A percentile compares a stretch with the other conserved stretches of the same genome.
These are phyloP conservation scores for Xylaria longipes DNA, from an alignment of 495 filamentous ascomycete genomes.

Conservation along the genomic window DNA sequence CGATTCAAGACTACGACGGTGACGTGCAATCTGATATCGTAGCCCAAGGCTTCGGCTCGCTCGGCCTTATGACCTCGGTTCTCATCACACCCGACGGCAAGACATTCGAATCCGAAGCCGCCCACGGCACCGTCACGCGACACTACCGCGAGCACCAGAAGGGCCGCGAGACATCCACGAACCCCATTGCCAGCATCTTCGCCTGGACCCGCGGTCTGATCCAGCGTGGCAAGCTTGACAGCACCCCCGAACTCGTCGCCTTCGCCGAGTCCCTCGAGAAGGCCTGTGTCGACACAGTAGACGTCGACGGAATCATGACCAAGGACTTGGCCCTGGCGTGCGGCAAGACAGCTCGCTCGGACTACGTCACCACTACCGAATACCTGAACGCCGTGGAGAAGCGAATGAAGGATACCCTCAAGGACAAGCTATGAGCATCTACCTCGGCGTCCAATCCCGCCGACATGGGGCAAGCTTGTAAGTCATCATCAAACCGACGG, in stretches of 20 bases:
- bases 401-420: slow-evolving; percentile 69
- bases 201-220: slow-evolving; percentile 97
- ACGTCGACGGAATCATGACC: slow-evolving; percentile 95
- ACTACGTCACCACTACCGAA: slow-evolving; percentile 87
- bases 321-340: slow-evolving; percentile 95
- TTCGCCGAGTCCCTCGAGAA: slow-evolving; percentile 92
- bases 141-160: slow-evolving; percentile 99
- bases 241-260: slow-evolving; percentile 82
- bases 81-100: slow-evolving; percentile 94
- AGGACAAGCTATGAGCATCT: slow-evolving; percentile 56
- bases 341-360: slow-evolving; percentile 78
- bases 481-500: background rate
- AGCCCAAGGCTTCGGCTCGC: slow-evolving; percentile 96
- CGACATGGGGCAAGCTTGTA: background rate
- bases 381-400: slow-evolving; percentile 90
- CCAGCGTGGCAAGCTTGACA: slow-evolving; percentile 89
- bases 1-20: slow-evolving; percentile 85
- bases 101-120: slow-evolving; percentile 96
- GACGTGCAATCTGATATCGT: slow-evolving; percentile 99
- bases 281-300: slow-evolving; percentile 93
- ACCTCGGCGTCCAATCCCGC: background rate
- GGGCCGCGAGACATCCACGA: slow-evolving; percentile 94
- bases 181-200: slow-evolving; percentile 98
- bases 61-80: slow-evolving; percentile 97
- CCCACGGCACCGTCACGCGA: slow-evolving; percentile 96